A percentile compares a stretch with the other conserved stretches of the same genome.
phyloP scores from a whole-genome alignment of 495 filamentous ascomycete species.

The Xylaria flabelliformis region DNA sequence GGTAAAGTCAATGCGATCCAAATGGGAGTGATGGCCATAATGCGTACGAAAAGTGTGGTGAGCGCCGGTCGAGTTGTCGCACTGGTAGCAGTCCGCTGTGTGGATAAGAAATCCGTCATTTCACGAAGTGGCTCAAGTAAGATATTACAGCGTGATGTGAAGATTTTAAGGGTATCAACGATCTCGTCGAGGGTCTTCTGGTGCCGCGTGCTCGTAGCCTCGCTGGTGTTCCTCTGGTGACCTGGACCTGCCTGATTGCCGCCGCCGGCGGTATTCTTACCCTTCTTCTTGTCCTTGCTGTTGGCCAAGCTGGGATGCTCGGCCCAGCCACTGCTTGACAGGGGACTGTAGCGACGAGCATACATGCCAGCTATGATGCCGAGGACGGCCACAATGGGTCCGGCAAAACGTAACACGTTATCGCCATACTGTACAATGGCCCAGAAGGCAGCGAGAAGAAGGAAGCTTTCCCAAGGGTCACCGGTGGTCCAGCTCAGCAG shows the following conservation, averaged over 20 bases:
- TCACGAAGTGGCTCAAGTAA: constrained; percentile 86
- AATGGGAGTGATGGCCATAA: constrained; percentile 82
- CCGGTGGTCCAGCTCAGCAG: constrained; percentile 91
- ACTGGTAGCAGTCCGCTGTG: constrained; percentile 86
- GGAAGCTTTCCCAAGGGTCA: constrained; percentile 96
- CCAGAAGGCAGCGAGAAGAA: constrained; percentile 87
- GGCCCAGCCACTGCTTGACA: constrained; percentile 83
- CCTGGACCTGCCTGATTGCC: constrained; percentile 50
- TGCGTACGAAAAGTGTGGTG: constrained; percentile 86
- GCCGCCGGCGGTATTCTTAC: constrained; percentile 52
- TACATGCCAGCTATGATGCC: constrained; percentile 92
- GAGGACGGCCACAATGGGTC: constrained; percentile 81
- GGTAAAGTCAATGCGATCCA: constrained; percentile 86
- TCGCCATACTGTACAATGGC: constrained; percentile 84
- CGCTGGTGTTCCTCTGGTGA: constrained; percentile 60
- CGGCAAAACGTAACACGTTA: constrained; percentile 74
- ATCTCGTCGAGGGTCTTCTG: constrained; percentile 92
- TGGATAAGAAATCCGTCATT: constrained; percentile 92
- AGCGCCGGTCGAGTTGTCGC: constrained; percentile 92
- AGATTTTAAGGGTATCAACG: constrained; percentile 84
- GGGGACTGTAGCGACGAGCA: constrained; percentile 82
- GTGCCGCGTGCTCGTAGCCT: constrained; percentile 69
- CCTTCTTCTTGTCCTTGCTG: constrained; percentile 52
- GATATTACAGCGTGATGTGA: constrained; percentile 90
- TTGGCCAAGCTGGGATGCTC: constrained; percentile 43